Conservation (phyloP, 192 early-diverging fungal species). For the Dimargaris cristalligena region DNA sequence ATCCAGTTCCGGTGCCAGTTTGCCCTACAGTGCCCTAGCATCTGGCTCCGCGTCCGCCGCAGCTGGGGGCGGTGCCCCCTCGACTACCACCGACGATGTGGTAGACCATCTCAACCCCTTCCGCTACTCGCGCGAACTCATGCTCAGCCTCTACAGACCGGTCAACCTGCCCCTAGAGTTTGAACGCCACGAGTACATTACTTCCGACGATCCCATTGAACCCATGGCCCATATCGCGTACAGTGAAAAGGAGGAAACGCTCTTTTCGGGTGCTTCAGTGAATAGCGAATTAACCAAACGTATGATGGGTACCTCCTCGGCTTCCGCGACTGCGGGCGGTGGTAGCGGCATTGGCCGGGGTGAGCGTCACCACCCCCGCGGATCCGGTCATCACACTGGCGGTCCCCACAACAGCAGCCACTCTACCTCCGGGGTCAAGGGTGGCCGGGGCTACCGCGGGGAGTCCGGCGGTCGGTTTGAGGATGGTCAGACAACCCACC, state of each 20-base stretch:
- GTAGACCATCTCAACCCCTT: conserved; percentile 29
- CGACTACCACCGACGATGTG: neutral
- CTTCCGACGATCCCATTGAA: conserved; percentile 32
- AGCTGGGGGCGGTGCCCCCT: neutral
- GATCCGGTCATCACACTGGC: conserved; percentile 3
- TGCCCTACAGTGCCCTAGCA: too few relatives aligned
- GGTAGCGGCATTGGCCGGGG: conserved; percentile 12
- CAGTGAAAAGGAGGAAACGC: conserved; percentile 46
- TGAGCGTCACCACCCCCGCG: conserved; percentile 1
- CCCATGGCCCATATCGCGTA: conserved; percentile 40
- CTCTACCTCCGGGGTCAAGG: conserved; percentile 14
- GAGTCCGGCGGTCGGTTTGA: conserved; percentile 10
- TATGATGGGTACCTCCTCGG: conserved; percentile 19
- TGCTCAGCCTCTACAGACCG: conserved; percentile 52
- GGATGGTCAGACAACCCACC: too few relatives aligned
- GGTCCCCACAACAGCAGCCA: conserved; percentile 9
- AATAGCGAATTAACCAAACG: conserved; percentile 34
- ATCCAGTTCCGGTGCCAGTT: too few relatives aligned
- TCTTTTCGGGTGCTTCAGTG: conserved; percentile 19
- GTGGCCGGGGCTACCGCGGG: conserved; percentile 9
- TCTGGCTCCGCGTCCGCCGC: too few relatives aligned
- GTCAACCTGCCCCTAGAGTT: conserved; percentile 39
- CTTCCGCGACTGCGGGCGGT: too few relatives aligned
- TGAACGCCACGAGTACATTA: conserved; percentile 46
- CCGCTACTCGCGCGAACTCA: conserved; percentile 56